phyloP scores from a whole-genome alignment of 129 eudicot genomes.

The sunflower (Helianthus annuus) region HanXRQr2.0-SUNRISE NC_035436.2:188404975-188405474 shows the following conservation, averaged over 20 bases:
- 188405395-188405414: too few relatives aligned
- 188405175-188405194: slow-evolving; percentile 13
- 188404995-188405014: slow-evolving; percentile 47
- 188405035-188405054: slow-evolving; percentile 22
- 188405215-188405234: neutral
- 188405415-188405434: too few relatives aligned
- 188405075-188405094: slow-evolving; percentile 14
- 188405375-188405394: too few relatives aligned
- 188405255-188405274: neutral
- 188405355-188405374: too few relatives aligned
- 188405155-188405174: slow-evolving; percentile 4
- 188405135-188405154: slow-evolving; percentile 2
- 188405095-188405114: slow-evolving; percentile 13
- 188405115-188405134: slow-evolving; percentile 29
- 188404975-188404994: slow-evolving; percentile 25
- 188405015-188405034: slow-evolving; percentile 9
- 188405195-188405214: slow-evolving; percentile 22
- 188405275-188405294: neutral
- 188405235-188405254: neutral
- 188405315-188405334: neutral
- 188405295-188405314: neutral
- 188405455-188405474: too few relatives aligned
- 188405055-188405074: slow-evolving; percentile 24
- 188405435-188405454: too few relatives aligned
- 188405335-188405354: neutral